Percentiles rank a stretch among this genome's conserved stretches.
These are phyloP conservation scores for Aspergillus sp. DNA, from an alignment of 2,329 filamentous ascomycete genomes.

Conservation along the genomic window DNA sequence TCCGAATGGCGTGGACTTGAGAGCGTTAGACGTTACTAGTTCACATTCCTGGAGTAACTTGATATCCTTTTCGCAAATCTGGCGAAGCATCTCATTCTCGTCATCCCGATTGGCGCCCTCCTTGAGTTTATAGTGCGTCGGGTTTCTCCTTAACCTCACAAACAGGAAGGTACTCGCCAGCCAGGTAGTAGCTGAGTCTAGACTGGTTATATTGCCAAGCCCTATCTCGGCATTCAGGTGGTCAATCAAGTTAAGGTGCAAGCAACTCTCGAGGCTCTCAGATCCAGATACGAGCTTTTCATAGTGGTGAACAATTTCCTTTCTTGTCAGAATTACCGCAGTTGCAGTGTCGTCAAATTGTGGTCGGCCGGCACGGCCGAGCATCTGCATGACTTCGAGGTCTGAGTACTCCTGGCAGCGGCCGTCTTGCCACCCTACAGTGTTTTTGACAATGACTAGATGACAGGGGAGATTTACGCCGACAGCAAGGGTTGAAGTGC, in stretches of 20 bases:
- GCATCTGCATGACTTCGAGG: constrained; percentile 87
- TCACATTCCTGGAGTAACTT: constrained; percentile 60
- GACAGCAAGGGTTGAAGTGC: constrained; percentile 80
- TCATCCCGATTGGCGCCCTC: constrained; percentile 50
- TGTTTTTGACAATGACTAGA: constrained; percentile 80
- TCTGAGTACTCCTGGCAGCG: constrained; percentile 72
- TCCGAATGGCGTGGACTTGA: constrained; percentile 70
- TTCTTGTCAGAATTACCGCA: constrained; percentile 76
- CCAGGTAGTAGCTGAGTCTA: constrained; percentile 69
- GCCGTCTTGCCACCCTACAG: constrained; percentile 62
- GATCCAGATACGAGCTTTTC: constrained; percentile 72
- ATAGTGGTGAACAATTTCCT: constrained; percentile 65
- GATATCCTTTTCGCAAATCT: constrained; percentile 70
- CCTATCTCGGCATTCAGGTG: constrained; percentile 83
- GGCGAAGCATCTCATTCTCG: constrained; percentile 64
- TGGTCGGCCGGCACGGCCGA: constrained; percentile 77
- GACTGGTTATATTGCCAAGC: constrained; percentile 67
- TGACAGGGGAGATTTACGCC: constrained; percentile 83
- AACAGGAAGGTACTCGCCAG: constrained; percentile 75
- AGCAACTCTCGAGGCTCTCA: constrained; percentile 72
- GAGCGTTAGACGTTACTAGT: constrained; percentile 54
- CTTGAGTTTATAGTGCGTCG: constrained; percentile 67
- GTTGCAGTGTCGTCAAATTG: constrained; percentile 77
- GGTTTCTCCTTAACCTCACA: constrained; percentile 70
- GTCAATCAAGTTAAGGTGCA: constrained; percentile 78